Evolutionary conservation across 192 early-diverging fungal species (phyloP).

Genomic region (Coemansia sp.): DNA sequence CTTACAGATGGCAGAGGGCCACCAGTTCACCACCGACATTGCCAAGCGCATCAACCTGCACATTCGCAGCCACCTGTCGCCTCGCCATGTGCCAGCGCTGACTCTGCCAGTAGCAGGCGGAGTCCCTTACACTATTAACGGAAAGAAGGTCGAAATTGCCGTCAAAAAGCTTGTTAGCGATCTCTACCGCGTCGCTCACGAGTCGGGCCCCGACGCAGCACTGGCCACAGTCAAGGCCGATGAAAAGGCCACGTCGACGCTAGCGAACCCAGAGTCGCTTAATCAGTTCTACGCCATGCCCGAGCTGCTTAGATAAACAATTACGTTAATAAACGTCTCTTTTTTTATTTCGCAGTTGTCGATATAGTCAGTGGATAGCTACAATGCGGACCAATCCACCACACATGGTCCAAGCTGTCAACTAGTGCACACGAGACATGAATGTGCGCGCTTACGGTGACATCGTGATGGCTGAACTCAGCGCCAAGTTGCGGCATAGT

Average conservation of each 20-base stretch:
- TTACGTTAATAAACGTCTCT: constrained; percentile 49
- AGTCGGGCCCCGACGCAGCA: constrained; percentile 54
- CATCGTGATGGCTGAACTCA: constrained; percentile 24
- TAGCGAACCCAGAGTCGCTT: constrained; percentile 90
- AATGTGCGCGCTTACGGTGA: constrained; percentile 23
- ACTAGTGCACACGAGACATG: constrained; percentile 39
- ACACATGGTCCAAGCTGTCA: constrained; percentile 13
- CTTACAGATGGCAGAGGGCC: constrained; percentile 73
- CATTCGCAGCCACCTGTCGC: constrained; percentile 83
- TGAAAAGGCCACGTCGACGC: constrained; percentile 75
- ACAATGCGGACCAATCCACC: constrained; percentile 42
- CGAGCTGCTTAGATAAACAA: constrained; percentile 35
- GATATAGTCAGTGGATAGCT: constrained; percentile 48
- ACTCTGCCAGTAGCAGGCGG: constrained; percentile 70
- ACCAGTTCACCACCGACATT: constrained; percentile 60
- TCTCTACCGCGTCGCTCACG: constrained; percentile 44
- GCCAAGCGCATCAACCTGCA: constrained; percentile 68
- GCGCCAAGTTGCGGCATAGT: constrained; percentile 30
- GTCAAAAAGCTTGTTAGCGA: constrained; percentile 72
- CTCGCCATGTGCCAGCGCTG: constrained; percentile 89
- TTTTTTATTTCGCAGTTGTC: constrained; percentile 27
- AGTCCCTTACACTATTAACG: constrained; percentile 95
- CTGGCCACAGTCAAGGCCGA: constrained; percentile 60
- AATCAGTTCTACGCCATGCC: constrained; percentile 79
- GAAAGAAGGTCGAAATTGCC: constrained; percentile 97